Evolutionary conservation across 768 basidiomycete species (phyloP).

Genomic region (Podaxis sp.): DNA sequence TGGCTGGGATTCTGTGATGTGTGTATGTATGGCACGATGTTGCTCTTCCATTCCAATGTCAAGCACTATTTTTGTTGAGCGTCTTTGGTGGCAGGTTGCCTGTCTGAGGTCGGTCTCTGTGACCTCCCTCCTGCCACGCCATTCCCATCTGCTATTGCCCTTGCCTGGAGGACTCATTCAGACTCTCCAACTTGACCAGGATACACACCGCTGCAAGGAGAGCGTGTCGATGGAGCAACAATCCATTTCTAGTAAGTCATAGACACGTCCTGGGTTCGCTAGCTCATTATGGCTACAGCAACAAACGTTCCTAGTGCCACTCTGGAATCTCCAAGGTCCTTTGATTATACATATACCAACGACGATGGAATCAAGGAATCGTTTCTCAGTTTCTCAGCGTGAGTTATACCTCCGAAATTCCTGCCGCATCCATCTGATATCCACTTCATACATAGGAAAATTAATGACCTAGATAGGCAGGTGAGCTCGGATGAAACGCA

Average conservation of each 20-base stretch:
- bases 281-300: not conserved
- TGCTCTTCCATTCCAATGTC: too few relatives aligned
- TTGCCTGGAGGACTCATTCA: too few relatives aligned
- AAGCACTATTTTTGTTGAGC: too few relatives aligned
- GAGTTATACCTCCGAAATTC: not conserved
- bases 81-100: too few relatives aligned
- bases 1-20: too few relatives aligned
- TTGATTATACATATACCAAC: slow-evolving; percentile 9
- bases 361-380: slow-evolving; percentile 11
- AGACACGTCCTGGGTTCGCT: not conserved
- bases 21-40: too few relatives aligned
- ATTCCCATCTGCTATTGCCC: too few relatives aligned
- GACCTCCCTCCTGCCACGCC: too few relatives aligned
- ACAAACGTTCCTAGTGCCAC: not conserved
- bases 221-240: not conserved
- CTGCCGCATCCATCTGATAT: not conserved
- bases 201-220: not conserved
- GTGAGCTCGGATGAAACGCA: not conserved
- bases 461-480: slow-evolving; percentile 8
- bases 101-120: too few relatives aligned
- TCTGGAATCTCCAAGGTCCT: not conserved
- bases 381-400: slow-evolving; percentile 1
- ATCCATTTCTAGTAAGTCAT: not conserved
- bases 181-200: too few relatives aligned
- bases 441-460: not conserved